phyloP scores from a whole-genome alignment of 805 yeast genomes.

The Saturnispora diversa region DNA sequence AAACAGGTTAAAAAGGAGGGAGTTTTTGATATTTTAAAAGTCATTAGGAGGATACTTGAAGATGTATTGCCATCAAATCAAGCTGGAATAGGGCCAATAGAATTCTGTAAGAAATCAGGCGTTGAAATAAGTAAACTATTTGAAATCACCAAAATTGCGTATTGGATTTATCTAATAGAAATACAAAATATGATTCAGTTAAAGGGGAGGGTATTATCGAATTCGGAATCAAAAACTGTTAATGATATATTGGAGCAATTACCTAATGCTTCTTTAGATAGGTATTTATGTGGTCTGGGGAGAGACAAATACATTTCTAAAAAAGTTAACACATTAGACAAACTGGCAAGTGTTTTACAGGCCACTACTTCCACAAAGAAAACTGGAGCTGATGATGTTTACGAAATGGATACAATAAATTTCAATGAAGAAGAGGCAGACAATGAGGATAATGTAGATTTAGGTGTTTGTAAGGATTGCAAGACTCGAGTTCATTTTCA shows the following conservation, averaged over 20 bases:
- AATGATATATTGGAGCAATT: neutral
- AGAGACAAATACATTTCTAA: conserved; percentile 1
- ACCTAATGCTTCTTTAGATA: neutral
- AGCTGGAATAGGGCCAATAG: neutral
- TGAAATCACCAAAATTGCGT: neutral
- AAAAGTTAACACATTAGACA: neutral
- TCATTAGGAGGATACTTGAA: conserved; percentile 29
- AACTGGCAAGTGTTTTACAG: neutral
- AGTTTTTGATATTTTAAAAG: conserved; percentile 34
- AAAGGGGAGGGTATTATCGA: neutral
- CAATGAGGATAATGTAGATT: conserved; percentile 6
- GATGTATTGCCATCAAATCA: conserved; percentile 12
- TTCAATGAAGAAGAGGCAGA: conserved; percentile 15
- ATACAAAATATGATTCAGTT: neutral
- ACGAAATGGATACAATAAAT: conserved; percentile 6
- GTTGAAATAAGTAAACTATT: neutral
- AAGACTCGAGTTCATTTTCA: conserved; percentile 41
- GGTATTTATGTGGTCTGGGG: conserved; percentile 2
- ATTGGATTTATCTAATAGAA: conserved; percentile 2
- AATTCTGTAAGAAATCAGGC: neutral
- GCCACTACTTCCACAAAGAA: neutral
- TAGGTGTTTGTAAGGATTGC: conserved; percentile 36
- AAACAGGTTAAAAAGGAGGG: conserved; percentile 35
- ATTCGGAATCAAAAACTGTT: neutral
- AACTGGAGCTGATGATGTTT: conserved; percentile 1